Conservation (phyloP, 2,329 filamentous ascomycete genomes). For the Colletotrichum sp. region DNA sequence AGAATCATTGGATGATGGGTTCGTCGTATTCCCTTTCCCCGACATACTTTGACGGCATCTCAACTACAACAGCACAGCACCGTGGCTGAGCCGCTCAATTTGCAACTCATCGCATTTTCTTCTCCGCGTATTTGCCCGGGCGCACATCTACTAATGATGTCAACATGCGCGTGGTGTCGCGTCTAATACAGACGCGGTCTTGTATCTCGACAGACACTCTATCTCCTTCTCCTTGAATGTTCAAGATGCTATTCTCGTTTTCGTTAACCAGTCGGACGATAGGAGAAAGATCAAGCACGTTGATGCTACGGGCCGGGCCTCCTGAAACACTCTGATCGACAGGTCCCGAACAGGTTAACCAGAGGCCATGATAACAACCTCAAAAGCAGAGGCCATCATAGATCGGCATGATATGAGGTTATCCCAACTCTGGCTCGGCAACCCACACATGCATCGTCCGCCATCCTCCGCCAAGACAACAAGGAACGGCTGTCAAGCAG, state of each 20-base stretch:
- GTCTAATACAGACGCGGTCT: neutral
- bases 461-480: neutral
- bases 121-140: neutral
- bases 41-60: neutral
- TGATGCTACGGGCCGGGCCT: neutral
- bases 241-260: neutral
- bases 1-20: neutral
- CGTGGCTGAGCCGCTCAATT: neutral
- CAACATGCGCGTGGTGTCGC: neutral
- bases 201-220: neutral
- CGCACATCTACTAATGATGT: neutral
- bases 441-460: neutral
- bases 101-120: neutral
- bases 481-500: neutral
- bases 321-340: neutral
- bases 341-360: neutral
- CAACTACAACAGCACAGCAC: neutral
- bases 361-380: neutral
- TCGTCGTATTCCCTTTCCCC: neutral
- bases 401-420: neutral
- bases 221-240: neutral
- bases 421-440: neutral
- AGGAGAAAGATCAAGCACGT: neutral
- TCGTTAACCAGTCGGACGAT: neutral
- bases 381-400: neutral